phyloP scores from a whole-genome alignment of 129 eudicot species.

The Chrysanthemum lavandulifolium region DNA sequence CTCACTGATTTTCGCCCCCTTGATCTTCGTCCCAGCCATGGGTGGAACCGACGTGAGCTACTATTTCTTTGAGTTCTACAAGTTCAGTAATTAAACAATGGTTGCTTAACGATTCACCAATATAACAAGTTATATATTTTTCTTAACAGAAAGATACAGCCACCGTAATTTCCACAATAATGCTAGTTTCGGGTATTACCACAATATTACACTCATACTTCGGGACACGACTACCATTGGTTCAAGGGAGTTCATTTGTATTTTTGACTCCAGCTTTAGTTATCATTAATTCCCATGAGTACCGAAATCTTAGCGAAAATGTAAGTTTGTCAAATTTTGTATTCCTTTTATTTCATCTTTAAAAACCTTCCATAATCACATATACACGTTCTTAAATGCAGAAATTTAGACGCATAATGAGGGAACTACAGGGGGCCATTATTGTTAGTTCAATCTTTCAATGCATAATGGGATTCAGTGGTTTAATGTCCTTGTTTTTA shows the following conservation, averaged over 20 bases:
- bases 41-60: slow-evolving; percentile 92
- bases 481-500: slow-evolving; percentile 72
- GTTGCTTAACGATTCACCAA: slow-evolving; percentile 2
- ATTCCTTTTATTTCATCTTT: neutral
- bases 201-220: slow-evolving; percentile 73
- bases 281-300: slow-evolving; percentile 73
- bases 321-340: slow-evolving; percentile 41
- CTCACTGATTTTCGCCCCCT: slow-evolving; percentile 75
- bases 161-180: slow-evolving; percentile 74
- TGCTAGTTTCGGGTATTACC: slow-evolving; percentile 80
- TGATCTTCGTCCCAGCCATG: slow-evolving; percentile 83
- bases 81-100: neutral
- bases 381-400: slow-evolving; percentile 31
- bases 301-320: slow-evolving; percentile 81
- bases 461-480: slow-evolving; percentile 84
- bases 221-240: slow-evolving; percentile 94
- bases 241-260: slow-evolving; percentile 98
- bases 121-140: slow-evolving; percentile 9
- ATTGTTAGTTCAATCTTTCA: slow-evolving; percentile 85
- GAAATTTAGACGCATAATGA: slow-evolving; percentile 94
- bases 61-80: slow-evolving; percentile 3
- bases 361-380: slow-evolving; percentile 16
- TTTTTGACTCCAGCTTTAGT: slow-evolving; percentile 89
- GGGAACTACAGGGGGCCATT: slow-evolving; percentile 93
- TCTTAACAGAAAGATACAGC: slow-evolving; percentile 81